Base-by-base conservation (phyloP, 495 filamentous ascomycete genomes). In the Penicillium diatomitis region DNA sequence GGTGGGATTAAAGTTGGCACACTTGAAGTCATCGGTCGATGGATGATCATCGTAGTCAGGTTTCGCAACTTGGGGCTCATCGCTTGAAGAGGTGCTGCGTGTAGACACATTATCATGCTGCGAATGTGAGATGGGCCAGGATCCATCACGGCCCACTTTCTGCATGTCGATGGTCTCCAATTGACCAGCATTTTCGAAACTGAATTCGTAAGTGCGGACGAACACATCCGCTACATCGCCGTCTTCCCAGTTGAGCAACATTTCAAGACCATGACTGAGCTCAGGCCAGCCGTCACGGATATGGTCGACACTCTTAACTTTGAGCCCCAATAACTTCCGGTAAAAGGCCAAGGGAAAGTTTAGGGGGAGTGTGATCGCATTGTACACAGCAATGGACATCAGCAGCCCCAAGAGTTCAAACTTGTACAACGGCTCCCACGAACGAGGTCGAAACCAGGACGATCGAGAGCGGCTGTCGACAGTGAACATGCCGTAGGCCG, bases 371-470 rank as follows among this genome's bases (percentile, higher is more conserved):
- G 88, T 95, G 12, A 96, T 73, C 2, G 90, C 90, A 53, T 97
- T 98, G 67, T 95, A 96, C 12, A 96, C 75, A n/a, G 92, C 92
- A 3, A 98, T 70, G 0, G 85, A 90, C 49, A 95, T 75, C 39
- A 96, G 64, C n/a, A 95, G 62, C 3, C 92, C 92, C 32, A 96
- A 68, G 3, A 96, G 76, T 64, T 98, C 90, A 59, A 86, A 96
- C 54, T 90, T 91, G 75, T 91, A 90, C 4, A 87, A 67, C 2
- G 86, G 84, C 56, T 92, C 89, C 34, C 84, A 63, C 2, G 88
- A 86, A 8, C 80, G 81, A 0, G 91, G 86, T 11, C 84, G 81
- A 57, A 97, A 92, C 88, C 91, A 98, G 20, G 83, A 83, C 72
- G 89, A 82, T 27, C 80, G 79, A 1, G 85, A 88, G 37, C 76